These are phyloP conservation scores for Periconia digitata DNA, from an alignment of 2,329 filamentous ascomycete genomes.

Conservation along the genomic window DNA sequence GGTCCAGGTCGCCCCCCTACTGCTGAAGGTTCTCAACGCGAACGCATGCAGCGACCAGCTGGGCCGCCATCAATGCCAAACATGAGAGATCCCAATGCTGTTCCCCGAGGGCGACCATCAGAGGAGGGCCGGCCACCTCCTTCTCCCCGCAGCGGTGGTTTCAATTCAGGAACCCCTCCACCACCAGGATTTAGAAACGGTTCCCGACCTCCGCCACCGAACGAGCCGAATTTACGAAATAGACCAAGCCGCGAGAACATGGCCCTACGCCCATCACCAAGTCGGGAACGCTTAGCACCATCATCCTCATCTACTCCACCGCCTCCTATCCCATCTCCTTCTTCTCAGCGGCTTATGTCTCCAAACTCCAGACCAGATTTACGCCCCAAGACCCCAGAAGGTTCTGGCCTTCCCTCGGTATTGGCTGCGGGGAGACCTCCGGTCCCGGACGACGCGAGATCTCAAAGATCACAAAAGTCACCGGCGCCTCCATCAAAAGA, in stretches of 20 bases:
- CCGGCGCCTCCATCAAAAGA: constrained; percentile 30
- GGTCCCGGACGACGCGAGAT: constrained; percentile 32
- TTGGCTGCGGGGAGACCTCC: constrained; percentile 30
- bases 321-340: constrained; percentile 26
- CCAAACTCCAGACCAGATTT: constrained; percentile 45
- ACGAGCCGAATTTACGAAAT: constrained; percentile 37
- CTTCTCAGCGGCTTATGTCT: constrained; percentile 37
- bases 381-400: constrained; percentile 37
- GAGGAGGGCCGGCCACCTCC: constrained; percentile 5
- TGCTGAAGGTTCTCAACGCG: constrained; percentile 8
- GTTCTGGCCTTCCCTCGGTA: constrained; percentile 22
- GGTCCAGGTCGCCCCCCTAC: constrained; percentile 13
- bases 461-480: constrained; percentile 32
- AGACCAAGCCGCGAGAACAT: constrained; percentile 41
- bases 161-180: constrained; percentile 19
- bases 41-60: constrained; percentile 4
- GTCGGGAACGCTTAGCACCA: constrained; percentile 32
- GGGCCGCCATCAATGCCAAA: constrained; percentile 9
- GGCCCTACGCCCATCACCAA: constrained; percentile 31
- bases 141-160: constrained; percentile 7
- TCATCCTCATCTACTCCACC: constrained; percentile 15
- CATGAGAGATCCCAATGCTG: constrained; percentile 3
- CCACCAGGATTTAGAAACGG: constrained; percentile 20
- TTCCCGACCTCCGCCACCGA: constrained; percentile 34
- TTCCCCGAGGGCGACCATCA: constrained; percentile 8